These are phyloP conservation scores for Trypanosoma cruzi DNA, from an alignment of 208 protist genomes.

Conservation along the genomic window DNA sequence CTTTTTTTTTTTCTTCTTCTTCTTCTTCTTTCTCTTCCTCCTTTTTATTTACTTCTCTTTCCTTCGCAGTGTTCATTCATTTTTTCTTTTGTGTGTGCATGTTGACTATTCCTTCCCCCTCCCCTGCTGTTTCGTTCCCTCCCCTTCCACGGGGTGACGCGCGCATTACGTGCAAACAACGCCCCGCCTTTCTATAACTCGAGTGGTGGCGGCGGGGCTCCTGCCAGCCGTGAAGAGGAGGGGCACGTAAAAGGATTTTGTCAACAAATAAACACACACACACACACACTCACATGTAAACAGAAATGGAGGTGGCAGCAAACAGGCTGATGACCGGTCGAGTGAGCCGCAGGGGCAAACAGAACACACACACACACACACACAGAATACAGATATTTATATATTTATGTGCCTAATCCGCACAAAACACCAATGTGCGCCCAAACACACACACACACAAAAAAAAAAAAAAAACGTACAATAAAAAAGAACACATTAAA, in stretches of 20 bases:
- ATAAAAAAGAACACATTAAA: neutral
- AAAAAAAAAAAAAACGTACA: neutral
- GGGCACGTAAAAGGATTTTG: too few relatives aligned
- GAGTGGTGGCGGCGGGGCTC: neutral
- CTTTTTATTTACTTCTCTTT: conserved; percentile 3
- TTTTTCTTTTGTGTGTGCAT: neutral
- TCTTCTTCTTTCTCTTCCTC: neutral
- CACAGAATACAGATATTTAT: neutral
- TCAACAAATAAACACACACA: too few relatives aligned
- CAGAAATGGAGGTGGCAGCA: too few relatives aligned
- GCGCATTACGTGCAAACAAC: neutral
- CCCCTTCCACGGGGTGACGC: neutral
- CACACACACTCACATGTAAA: too few relatives aligned
- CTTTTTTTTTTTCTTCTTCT: neutral
- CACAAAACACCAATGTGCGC: neutral
- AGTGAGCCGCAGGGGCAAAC: neutral
- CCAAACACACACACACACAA: too few relatives aligned
- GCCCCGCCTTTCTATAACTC: neutral
- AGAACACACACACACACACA: neutral
- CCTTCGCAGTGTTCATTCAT: conserved; percentile 13
- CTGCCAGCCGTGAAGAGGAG: too few relatives aligned
- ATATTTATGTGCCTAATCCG: neutral
- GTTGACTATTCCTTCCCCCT: neutral
- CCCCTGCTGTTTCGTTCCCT: neutral
- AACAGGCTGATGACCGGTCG: too few relatives aligned